Base-by-base conservation (phyloP, 2,329 filamentous ascomycete species). In the Pseudocercospora ulei region DNA sequence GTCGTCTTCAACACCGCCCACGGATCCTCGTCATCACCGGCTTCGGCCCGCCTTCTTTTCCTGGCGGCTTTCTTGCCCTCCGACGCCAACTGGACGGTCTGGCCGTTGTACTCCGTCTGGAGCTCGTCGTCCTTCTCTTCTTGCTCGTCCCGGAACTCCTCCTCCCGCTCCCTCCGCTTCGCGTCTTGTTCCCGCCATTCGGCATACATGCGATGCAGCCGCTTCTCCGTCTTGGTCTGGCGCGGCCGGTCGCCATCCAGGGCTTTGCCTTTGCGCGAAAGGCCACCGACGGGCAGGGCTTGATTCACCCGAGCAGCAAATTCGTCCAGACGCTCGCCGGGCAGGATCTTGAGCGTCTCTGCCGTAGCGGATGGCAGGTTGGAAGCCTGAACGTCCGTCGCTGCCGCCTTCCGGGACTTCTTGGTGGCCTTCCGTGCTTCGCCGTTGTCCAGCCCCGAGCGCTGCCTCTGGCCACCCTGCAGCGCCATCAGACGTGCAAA, bases 401-500 rank as follows among this genome's bases (percentile, higher is more conserved):
- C 45, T 3, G 40, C 41, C 38, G 50, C 35, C 37, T 55, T 52
- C 5, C 43, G 38, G 49, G 71, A 72, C 30, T 68, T 66, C 52
- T 72, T 74, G 51, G 69, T 69, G 13, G 56, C 61, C 14, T 63
- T 63, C 19, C 52, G 50, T 35, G 44, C 62, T 7, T 67, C 56
- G n/a, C 82, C 82, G 48, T 90, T 75, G 56, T 93, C 80, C 5
- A 92, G 67, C 4, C 80, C 78, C 6, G 71, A 73, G 3, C 71
- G 54, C 55, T 75, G 78, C 28, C 57, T 59, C 55, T 76, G 78
- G 13, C 64, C 65, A 11, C 48, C 44, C 25, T 79, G 73, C 49
- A 78, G 74, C 20, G 82, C 76, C 82, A 96, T 90, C 46, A 96
- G 65, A 7, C 86, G 78, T 46, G 76, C 75, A 62, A 98, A 98